phyloP scores from a whole-genome alignment of 1,284 basidiomycete species.

The Ceratobasidium sp. region DNA sequence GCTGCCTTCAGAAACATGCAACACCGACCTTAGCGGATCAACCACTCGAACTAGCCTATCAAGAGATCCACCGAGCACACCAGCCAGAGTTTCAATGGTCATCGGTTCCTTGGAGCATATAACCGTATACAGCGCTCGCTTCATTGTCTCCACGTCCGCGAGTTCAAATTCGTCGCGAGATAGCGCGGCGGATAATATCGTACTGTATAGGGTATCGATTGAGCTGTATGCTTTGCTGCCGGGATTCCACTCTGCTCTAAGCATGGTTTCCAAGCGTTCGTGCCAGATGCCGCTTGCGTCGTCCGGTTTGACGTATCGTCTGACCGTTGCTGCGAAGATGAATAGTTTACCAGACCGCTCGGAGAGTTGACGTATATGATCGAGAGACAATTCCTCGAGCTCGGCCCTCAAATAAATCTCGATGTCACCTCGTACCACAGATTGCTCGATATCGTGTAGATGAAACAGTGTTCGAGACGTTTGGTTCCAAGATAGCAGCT shows the following conservation, averaged over 20 bases:
- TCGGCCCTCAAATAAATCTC: no score
- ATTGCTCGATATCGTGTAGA: no score
- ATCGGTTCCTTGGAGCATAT: conserved; percentile 36
- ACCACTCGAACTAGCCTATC: conserved; percentile 1
- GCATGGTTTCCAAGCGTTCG: conserved; percentile 15
- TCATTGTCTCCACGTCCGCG: not conserved
- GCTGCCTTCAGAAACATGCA: conserved; percentile 18
- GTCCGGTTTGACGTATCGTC: not conserved
- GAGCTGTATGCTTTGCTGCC: not conserved
- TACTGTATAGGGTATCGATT: conserved; percentile 6
- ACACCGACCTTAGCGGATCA: conserved; percentile 26
- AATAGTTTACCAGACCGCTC: conserved; percentile 38
- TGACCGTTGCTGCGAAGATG: conserved; percentile 40
- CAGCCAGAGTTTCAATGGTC: conserved; percentile 2
- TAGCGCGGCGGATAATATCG: not conserved
- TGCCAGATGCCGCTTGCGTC: not conserved
- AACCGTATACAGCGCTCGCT: no score
- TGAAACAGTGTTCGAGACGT: not conserved
- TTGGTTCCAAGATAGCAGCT: not conserved
- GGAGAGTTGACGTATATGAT: conserved; percentile 25
- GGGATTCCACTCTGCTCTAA: not conserved
- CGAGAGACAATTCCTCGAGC: conserved; percentile 3
- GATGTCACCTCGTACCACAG: no score
- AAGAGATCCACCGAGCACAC: not conserved
- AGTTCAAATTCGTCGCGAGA: not conserved